Evolutionary conservation across 2,329 filamentous ascomycete genomes (phyloP).

Genomic region (Rutstroemia sp.): DNA sequence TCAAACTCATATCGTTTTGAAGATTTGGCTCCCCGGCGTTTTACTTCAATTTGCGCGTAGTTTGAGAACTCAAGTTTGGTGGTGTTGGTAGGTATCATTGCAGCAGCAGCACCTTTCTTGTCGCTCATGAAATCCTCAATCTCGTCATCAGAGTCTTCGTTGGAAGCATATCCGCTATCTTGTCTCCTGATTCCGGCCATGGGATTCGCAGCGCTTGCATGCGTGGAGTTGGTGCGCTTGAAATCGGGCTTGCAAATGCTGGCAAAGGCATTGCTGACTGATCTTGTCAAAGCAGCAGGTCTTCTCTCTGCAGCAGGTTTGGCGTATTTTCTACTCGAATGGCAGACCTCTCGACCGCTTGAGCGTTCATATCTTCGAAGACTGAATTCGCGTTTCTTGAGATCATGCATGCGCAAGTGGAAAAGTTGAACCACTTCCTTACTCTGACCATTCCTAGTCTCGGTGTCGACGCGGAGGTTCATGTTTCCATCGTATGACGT

Average conservation of each 20-base stretch:
- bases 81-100: slow-evolving; percentile 55
- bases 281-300: slow-evolving; percentile 37
- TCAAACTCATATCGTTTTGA: slow-evolving; percentile 82
- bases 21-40: slow-evolving; percentile 56
- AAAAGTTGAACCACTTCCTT: slow-evolving; percentile 71
- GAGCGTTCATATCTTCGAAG: slow-evolving; percentile 86
- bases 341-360: slow-evolving; percentile 88
- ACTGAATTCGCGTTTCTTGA: slow-evolving; percentile 80
- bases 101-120: slow-evolving; percentile 20
- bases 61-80: slow-evolving; percentile 95
- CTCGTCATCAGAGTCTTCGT: slow-evolving; percentile 30
- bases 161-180: slow-evolving; percentile 52
- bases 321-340: slow-evolving; percentile 64
- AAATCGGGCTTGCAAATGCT: slow-evolving; percentile 41
- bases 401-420: slow-evolving; percentile 90
- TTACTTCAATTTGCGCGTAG: slow-evolving; percentile 85
- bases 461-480: slow-evolving; percentile 85
- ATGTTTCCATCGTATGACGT: slow-evolving; percentile 88
- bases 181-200: slow-evolving; percentile 17
- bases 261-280: slow-evolving; percentile 48
- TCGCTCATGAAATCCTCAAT: slow-evolving; percentile 23
- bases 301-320: slow-evolving; percentile 40
- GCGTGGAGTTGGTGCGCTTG: slow-evolving; percentile 28
- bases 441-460: slow-evolving; percentile 46
- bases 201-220: slow-evolving; percentile 12